phyloP scores from a whole-genome alignment of 768 basidiomycete genomes.

The Amanita brunnescens region DNA sequence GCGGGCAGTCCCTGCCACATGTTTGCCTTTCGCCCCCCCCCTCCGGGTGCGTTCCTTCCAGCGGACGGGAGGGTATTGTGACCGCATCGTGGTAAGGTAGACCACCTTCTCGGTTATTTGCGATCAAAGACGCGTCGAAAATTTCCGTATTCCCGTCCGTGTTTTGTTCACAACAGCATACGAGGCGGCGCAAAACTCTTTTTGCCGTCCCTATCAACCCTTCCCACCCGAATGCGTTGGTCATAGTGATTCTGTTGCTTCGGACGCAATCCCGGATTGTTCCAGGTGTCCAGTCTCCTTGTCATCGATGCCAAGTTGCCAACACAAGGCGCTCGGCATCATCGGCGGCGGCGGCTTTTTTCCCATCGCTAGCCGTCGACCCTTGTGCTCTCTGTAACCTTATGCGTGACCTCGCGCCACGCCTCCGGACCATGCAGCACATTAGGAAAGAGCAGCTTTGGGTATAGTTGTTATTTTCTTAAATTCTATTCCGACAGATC shows the following conservation, averaged over 20 bases:
- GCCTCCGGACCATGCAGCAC: background rate
- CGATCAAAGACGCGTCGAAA: background rate
- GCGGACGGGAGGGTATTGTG: too few species aligned
- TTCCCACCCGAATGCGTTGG: background rate
- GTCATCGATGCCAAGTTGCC: background rate
- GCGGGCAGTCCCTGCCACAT: background rate
- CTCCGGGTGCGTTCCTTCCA: background rate
- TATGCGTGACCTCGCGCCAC: background rate
- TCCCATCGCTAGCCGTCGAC: background rate
- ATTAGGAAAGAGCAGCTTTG: background rate
- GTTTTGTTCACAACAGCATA: background rate
- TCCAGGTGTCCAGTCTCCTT: background rate
- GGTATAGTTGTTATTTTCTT: background rate
- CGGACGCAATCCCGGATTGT: background rate
- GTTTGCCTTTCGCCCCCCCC: background rate
- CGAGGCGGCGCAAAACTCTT: background rate
- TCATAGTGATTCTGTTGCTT: background rate
- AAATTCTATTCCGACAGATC: slow-evolving; percentile 2
- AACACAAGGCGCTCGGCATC: background rate
- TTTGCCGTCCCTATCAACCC: background rate
- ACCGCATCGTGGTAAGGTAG: background rate
- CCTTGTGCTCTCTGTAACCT: background rate
- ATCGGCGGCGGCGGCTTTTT: background rate
- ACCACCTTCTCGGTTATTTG: background rate
- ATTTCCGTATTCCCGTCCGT: background rate